These are phyloP conservation scores for Pyricularia pennisetigena DNA, from an alignment of 2,329 filamentous ascomycete genomes.

Conservation along the genomic window DNA sequence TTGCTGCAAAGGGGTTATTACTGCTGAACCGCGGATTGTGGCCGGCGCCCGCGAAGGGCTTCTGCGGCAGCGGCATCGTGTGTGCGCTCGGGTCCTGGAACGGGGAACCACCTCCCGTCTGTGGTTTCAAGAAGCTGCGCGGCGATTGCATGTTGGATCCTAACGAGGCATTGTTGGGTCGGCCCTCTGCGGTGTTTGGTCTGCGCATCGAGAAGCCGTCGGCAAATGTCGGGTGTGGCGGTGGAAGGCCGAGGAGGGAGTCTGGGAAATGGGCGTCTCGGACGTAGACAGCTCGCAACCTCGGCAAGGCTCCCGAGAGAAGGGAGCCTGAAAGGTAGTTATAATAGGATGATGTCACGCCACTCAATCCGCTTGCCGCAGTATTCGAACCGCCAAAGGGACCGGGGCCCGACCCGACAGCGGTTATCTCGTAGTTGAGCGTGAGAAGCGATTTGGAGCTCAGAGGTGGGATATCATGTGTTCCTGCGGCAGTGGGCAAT, in stretches of 20 bases:
- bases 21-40: constrained; percentile 41
- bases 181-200: background rate
- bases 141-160: constrained; percentile 17
- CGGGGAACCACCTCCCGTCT: constrained; percentile 7
- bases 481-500: constrained; percentile 35
- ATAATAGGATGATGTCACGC: constrained; percentile 59
- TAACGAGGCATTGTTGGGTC: background rate
- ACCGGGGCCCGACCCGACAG: constrained; percentile 36
- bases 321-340: constrained; percentile 78
- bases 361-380: constrained; percentile 17
- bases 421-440: constrained; percentile 75
- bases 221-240: constrained; percentile 41
- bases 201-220: constrained; percentile 21
- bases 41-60: constrained; percentile 13
- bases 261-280: constrained; percentile 78
- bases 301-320: constrained; percentile 63
- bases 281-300: constrained; percentile 70
- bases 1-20: constrained; percentile 47
- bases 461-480: constrained; percentile 46
- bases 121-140: constrained; percentile 11
- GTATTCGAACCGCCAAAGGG: constrained; percentile 15
- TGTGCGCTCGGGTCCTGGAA: constrained; percentile 9
- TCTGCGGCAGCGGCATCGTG: constrained; percentile 9
- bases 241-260: constrained; percentile 59
- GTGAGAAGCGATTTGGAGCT: constrained; percentile 58